Conservation (phyloP, 768 basidiomycete genomes). For the Tricholoma sp. region DNA sequence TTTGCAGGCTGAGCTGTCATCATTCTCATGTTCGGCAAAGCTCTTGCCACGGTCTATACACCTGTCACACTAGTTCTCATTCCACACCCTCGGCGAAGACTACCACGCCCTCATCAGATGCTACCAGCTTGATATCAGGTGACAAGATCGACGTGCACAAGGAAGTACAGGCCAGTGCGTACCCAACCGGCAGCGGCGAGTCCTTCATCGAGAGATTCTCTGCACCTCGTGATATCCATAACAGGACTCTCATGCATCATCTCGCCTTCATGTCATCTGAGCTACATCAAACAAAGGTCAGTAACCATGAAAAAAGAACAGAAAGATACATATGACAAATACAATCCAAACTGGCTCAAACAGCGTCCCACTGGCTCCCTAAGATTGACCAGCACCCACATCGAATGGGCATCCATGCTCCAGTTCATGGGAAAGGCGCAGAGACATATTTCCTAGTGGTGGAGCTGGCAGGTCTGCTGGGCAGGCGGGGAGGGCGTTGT, state of each 20-base stretch:
- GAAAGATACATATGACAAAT: background rate
- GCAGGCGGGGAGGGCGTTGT: background rate
- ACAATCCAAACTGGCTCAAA: background rate
- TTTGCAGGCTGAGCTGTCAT: conserved; percentile 79
- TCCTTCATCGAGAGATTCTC: conserved; percentile 52
- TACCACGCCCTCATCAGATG: conserved; percentile 74
- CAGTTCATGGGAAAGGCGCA: no score
- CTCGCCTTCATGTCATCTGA: background rate
- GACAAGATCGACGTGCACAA: conserved; percentile 64
- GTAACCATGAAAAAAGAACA: background rate
- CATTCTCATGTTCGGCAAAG: conserved; percentile 50
- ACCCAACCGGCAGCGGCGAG: conserved; percentile 32
- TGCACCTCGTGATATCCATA: conserved; percentile 32
- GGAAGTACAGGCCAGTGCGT: conserved; percentile 64
- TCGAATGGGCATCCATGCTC: background rate
- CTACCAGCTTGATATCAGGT: conserved; percentile 51
- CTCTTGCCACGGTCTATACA: conserved; percentile 76
- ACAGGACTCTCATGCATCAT: conserved; percentile 13
- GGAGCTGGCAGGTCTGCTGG: background rate
- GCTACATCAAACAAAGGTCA: background rate
- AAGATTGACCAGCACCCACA: background rate
- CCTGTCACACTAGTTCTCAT: conserved; percentile 57
- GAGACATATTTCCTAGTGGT: no score
- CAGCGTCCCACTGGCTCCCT: background rate
- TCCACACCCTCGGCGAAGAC: conserved; percentile 69